Conservation (phyloP, 441 rosid species). For the Viola pubescens region DNA sequence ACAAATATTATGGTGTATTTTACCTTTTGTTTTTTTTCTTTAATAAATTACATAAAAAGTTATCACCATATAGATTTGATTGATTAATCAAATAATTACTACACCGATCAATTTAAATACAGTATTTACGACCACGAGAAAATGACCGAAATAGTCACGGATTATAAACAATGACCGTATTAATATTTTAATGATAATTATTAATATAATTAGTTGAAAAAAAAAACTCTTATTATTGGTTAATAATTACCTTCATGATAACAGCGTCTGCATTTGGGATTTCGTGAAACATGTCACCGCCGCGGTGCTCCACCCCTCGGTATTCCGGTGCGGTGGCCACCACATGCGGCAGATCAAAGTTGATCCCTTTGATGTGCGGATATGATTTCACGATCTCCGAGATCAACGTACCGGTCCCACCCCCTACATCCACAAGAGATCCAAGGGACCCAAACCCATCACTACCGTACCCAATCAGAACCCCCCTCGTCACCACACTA, state of each 20-base stretch:
- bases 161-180: no score
- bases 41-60: no score
- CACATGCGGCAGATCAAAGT: conserved; percentile 41
- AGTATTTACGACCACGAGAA: no score
- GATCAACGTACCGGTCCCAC: conserved; percentile 26
- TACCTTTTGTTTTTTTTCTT: no score
- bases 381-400: conserved; percentile 27
- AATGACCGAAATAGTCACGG: no score
- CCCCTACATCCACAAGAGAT: conserved; percentile 43
- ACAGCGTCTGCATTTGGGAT: conserved; percentile 38
- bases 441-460: conserved; percentile 21
- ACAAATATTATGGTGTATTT: no score
- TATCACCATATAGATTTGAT: no score
- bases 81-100: no score
- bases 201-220: background rate
- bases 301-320: conserved; percentile 32
- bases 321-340: conserved; percentile 23
- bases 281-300: conserved; percentile 35
- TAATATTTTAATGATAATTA: no score
- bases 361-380: conserved; percentile 32
- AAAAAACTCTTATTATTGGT: background rate
- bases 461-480: conserved; percentile 14
- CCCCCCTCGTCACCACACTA: conserved; percentile 11
- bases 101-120: no score
- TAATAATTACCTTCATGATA: conserved; percentile 24